Percentiles rank a stretch among this genome's conserved stretches.
phyloP scores from a whole-genome alignment of 1,139 yeast genomes.

The Kluyveromyces sp. region DNA sequence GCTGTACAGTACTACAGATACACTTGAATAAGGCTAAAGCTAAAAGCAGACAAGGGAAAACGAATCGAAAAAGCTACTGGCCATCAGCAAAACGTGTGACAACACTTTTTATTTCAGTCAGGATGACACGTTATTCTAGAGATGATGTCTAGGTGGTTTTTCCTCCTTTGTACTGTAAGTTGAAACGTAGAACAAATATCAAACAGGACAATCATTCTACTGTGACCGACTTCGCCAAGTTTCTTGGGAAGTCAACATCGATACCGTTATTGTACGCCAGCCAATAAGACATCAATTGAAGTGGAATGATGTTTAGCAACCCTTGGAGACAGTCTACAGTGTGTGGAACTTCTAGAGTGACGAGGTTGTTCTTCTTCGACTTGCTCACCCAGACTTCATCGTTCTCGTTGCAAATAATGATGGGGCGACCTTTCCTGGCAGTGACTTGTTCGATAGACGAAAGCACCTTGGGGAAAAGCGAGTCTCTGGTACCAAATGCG shows the following conservation, averaged over 20 bases:
- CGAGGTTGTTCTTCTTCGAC: conserved; percentile 38
- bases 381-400: conserved; percentile 56
- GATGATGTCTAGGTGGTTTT: no score
- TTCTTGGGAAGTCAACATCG: conserved; percentile 98
- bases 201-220: conserved; percentile 11
- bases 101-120: no score
- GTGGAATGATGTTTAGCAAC: conserved; percentile 83
- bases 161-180: no score
- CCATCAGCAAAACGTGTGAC: no score
- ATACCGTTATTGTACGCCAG: conserved; percentile 91
- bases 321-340: conserved; percentile 98
- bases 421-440: conserved; percentile 96
- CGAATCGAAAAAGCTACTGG: no score
- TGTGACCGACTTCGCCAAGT: conserved; percentile 96
- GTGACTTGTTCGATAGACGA: conserved; percentile 95
- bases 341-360: conserved; percentile 81
- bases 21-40: neutral
- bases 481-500: conserved; percentile 96
- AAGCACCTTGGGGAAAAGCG: conserved; percentile 92
- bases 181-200: no score
- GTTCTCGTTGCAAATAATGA: conserved; percentile 85
- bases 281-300: conserved; percentile 97
- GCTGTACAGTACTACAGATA: neutral
- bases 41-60: neutral
- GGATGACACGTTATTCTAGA: no score